phyloP scores from a whole-genome alignment of 1,284 basidiomycete species.

The Fomitopsis schrenkii region DNA sequence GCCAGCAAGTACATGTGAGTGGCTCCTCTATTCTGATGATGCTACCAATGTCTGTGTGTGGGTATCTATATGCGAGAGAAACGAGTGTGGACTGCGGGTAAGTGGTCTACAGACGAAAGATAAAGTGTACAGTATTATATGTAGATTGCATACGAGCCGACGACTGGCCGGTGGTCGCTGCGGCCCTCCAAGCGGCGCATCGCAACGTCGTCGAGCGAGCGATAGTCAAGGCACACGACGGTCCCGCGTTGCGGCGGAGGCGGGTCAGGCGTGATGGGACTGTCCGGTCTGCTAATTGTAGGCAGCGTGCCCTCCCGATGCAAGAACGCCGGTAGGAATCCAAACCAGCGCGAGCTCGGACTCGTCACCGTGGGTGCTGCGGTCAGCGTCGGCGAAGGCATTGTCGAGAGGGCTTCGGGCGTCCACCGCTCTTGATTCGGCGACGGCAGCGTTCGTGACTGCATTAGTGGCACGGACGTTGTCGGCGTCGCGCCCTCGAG shows the following conservation, averaged over 20 bases:
- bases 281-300: constrained; percentile 19
- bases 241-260: constrained; percentile 47
- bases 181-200: constrained; percentile 77
- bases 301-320: constrained; percentile 23
- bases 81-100: not conserved
- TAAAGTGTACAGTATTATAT: constrained; percentile 27
- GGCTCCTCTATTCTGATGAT: not conserved
- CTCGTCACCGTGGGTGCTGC: constrained; percentile 11
- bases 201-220: constrained; percentile 69
- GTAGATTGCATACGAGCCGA: constrained; percentile 69
- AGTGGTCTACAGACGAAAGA: not conserved
- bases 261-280: constrained; percentile 13
- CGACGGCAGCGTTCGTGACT: constrained; percentile 7
- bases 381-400: not conserved
- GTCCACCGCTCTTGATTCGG: not conserved
- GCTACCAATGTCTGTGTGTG: not conserved
- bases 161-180: constrained; percentile 77
- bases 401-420: not conserved
- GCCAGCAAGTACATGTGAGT: not conserved
- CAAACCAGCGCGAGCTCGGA: constrained; percentile 45
- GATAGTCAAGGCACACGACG: constrained; percentile 64
- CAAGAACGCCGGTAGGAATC: constrained; percentile 52
- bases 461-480: constrained; percentile 4
- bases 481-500: not conserved
- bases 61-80: not conserved